Percentiles rank a stretch among this genome's conserved stretches.
Conservation (phyloP, 148 eudicot species). For the Amaranthus cruentus region DNA sequence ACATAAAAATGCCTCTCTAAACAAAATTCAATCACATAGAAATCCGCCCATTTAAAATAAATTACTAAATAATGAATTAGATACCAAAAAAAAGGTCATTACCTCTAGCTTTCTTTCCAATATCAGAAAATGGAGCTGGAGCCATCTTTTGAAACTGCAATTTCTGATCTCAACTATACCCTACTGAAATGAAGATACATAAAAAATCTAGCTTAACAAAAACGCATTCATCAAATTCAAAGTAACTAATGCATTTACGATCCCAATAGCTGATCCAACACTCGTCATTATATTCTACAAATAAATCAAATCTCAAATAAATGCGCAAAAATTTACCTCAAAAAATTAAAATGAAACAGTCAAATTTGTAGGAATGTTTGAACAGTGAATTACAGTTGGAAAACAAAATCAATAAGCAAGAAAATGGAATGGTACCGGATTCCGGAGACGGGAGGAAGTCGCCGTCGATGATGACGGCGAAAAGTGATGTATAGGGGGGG, state of each 20-base stretch:
- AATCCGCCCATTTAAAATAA: background rate
- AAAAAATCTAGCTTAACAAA: background rate
- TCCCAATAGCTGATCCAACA: background rate
- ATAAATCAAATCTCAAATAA: background rate
- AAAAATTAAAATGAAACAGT: background rate
- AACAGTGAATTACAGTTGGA: background rate
- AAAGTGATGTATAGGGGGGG: background rate
- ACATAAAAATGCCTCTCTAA: background rate
- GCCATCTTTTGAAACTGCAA: constrained; percentile 12
- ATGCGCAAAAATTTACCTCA: background rate
- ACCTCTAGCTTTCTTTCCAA: constrained; percentile 32
- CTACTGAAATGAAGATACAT: background rate
- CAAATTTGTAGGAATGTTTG: too few relatives aligned
- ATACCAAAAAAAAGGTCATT: background rate
- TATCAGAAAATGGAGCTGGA: constrained; percentile 20
- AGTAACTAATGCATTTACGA: background rate
- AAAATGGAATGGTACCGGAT: too few relatives aligned
- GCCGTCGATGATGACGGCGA: constrained; percentile 10
- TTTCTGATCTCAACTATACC: background rate
- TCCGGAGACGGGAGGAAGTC: background rate
- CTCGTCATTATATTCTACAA: background rate
- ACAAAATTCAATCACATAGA: background rate
- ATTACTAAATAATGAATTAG: background rate
- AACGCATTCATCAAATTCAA: background rate
- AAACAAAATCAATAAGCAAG: too few relatives aligned